These are phyloP conservation scores for Acorus calamus DNA, from an alignment of 106 monocot genomes.

Conservation along the genomic window DNA sequence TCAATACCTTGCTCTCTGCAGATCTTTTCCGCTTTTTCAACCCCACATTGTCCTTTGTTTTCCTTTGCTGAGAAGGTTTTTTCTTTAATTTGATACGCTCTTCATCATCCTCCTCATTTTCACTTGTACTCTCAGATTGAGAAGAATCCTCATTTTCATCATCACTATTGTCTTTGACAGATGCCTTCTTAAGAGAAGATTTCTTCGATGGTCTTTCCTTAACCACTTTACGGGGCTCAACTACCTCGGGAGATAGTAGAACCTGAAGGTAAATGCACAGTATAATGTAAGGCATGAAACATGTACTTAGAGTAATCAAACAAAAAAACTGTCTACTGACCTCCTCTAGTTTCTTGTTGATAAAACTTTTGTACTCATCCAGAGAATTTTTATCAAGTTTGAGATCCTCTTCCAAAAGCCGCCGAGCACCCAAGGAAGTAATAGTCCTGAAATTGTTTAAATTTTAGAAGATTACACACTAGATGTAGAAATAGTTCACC, in stretches of 20 bases:
- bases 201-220: conserved; percentile 34
- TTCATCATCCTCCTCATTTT: conserved; percentile 30
- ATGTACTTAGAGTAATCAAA: neutral
- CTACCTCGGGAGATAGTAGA: conserved; percentile 28
- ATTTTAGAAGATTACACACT: too few relatives aligned
- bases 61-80: conserved; percentile 24
- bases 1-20: conserved; percentile 25
- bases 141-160: conserved; percentile 30
- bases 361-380: conserved; percentile 69
- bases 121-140: conserved; percentile 26
- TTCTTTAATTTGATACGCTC: conserved; percentile 39
- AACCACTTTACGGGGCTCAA: conserved; percentile 25
- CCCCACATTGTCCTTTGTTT: conserved; percentile 21
- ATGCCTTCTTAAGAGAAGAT: conserved; percentile 17
- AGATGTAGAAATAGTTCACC: too few relatives aligned
- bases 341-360: conserved; percentile 54
- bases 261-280: conserved; percentile 13
- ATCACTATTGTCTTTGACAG: conserved; percentile 14
- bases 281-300: neutral
- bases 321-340: conserved; percentile 10
- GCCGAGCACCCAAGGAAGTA: conserved; percentile 59
- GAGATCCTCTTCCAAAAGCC: conserved; percentile 79
- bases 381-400: conserved; percentile 55
- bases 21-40: conserved; percentile 45
- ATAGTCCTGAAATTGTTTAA: conserved; percentile 44